Evolutionary conservation across 192 early-diverging fungal genomes (phyloP).

Genomic region (Jimgerdemannia flammicorona): DNA sequence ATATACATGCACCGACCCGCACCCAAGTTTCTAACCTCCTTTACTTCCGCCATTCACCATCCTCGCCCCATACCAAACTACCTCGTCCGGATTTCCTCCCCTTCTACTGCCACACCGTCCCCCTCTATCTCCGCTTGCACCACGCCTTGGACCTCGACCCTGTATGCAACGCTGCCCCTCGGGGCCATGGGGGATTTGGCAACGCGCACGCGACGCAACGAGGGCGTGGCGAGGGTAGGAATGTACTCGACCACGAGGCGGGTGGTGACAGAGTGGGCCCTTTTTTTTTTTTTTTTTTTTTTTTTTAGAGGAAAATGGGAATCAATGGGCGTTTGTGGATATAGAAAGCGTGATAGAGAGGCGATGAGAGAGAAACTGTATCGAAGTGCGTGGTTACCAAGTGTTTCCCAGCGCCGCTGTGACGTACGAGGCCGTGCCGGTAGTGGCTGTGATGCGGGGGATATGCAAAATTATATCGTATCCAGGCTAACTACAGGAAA

Average conservation of each 20-base stretch:
- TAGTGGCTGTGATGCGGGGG: not conserved
- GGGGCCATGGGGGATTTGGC: not conserved
- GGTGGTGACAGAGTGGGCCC: slow-evolving; percentile 8
- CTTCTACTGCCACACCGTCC: not conserved
- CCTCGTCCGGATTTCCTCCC: no score
- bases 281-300: not conserved
- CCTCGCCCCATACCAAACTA: no score
- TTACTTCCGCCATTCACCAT: no score
- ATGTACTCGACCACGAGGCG: not conserved
- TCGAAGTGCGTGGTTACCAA: not conserved
- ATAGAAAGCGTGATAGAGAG: not conserved
- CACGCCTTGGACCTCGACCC: not conserved
- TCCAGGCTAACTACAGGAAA: not conserved
- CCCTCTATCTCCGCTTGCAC: not conserved
- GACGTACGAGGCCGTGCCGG: not conserved
- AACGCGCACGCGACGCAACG: not conserved
- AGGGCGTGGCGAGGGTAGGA: not conserved
- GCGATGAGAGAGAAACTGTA: not conserved
- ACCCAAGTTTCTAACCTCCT: no score
- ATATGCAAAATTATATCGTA: no score
- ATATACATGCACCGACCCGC: no score
- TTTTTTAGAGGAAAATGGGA: no score
- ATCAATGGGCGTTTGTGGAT: no score
- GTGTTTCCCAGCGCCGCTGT: slow-evolving; percentile 7
- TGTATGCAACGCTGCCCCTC: not conserved